Base-by-base conservation (phyloP, 129 eudicot genomes). In the Tagetes patula region DNA sequence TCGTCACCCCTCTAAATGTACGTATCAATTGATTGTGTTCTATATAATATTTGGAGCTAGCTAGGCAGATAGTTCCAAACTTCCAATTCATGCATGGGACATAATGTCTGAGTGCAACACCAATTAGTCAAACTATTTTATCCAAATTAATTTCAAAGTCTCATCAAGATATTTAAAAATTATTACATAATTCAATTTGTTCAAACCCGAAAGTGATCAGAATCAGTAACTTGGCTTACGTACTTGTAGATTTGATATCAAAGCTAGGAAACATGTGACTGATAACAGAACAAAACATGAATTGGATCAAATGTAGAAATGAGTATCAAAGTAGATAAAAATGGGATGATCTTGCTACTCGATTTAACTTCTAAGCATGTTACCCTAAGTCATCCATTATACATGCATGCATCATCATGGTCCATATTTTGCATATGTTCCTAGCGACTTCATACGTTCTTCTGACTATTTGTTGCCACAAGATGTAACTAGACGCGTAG, bases 61-160 rank as follows among this genome's bases (percentile, higher is more conserved):
- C 72, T 72, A 71, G 77, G 67, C 82, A 79, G 64, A 79, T 72
- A 72, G 54, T 43, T 79, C 62, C 74, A 79, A 72, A 72, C 45
- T 43, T 79, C 62, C 74, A 79, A 72, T 79, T 72, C 69, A 40
- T 64, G 47, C 69, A 65, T 43, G 82, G 73, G 68, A 65, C 77
- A 72, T 4, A 54, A 72, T 73, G 82, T 79, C 82, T 65, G 6
- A 56, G 12, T 12, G 77, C 73, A 79, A 73, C 82, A 73, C 82
- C 82, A 72, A 42, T 41, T 72, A 52, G 78, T 79, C 82, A 79
- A 79, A 65, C 73, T 34, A 56, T 45, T 56, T 65, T 45, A 65
- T 72, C 54, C 45, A 32, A 53, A 64, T 62, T 60, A 33, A n/a
- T 48, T 11, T 58, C 59, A 12, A 36, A n/a, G 43, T 74, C 69